phyloP scores from a whole-genome alignment of 1,139 yeast genomes.

The Tardiomyces blankii region DNA sequence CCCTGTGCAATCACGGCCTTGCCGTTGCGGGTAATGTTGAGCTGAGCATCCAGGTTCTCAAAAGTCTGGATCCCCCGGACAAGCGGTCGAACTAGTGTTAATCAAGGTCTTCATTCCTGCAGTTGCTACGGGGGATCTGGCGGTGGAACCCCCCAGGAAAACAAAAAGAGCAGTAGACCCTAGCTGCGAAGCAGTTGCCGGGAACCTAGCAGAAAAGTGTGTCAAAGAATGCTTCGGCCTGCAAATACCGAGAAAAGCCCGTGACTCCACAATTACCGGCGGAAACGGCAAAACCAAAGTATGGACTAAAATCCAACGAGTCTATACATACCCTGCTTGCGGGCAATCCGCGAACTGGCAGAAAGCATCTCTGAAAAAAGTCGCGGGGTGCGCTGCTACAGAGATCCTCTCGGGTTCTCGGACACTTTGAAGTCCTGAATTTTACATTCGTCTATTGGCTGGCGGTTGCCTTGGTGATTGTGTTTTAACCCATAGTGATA shows the following conservation, averaged over 20 bases:
- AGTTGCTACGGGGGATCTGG: neutral
- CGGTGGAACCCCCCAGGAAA: neutral
- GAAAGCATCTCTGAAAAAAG: neutral
- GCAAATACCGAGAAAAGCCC: no score
- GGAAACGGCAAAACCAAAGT: no score
- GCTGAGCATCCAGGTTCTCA: slow-evolving; percentile 39
- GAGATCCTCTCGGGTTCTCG: neutral
- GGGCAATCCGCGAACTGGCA: neutral
- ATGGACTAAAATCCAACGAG: neutral
- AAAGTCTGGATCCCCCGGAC: slow-evolving; percentile 24
- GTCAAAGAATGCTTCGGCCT: no score
- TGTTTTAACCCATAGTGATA: no score
- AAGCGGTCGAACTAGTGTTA: neutral
- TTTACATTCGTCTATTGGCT: neutral
- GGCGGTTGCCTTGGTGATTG: neutral
- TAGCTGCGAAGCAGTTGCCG: neutral
- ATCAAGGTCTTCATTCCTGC: neutral
- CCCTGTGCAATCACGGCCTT: slow-evolving; percentile 63
- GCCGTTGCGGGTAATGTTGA: slow-evolving; percentile 67
- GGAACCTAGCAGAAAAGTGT: neutral
- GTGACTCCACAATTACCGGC: no score
- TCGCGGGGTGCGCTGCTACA: neutral
- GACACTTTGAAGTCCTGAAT: neutral
- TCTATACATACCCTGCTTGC: neutral
- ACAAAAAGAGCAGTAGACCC: neutral